Evolutionary conservation across 1,284 basidiomycete genomes (phyloP).

Genomic region (Rhizopogon hawkerae): DNA sequence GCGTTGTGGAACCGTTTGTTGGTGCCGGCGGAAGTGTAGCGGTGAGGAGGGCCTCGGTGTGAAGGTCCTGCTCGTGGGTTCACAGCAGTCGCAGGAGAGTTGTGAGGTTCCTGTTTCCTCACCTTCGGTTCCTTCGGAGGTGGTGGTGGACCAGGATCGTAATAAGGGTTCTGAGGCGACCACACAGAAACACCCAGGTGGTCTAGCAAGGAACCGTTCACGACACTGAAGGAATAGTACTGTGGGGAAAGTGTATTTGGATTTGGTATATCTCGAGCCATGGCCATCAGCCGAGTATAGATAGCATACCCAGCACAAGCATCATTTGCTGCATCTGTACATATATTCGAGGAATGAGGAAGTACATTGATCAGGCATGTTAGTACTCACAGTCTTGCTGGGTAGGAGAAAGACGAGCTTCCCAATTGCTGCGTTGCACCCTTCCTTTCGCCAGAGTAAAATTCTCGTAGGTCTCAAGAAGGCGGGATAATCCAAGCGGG

Average conservation of each 20-base stretch:
- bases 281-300: constrained; percentile 35
- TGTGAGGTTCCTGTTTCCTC: background rate
- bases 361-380: constrained; percentile 9
- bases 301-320: constrained; percentile 50
- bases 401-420: constrained; percentile 31
- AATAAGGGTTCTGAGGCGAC: constrained; percentile 51
- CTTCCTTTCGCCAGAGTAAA: constrained; percentile 47
- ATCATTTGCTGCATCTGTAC: constrained; percentile 64
- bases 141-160: constrained; percentile 61
- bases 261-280: constrained; percentile 31
- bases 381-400: constrained; percentile 48
- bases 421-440: constrained; percentile 62
- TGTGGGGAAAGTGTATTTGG: constrained; percentile 29
- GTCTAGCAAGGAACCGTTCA: constrained; percentile 38
- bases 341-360: background rate
- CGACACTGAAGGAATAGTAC: constrained; percentile 51
- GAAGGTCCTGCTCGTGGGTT: background rate
- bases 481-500: constrained; percentile 51
- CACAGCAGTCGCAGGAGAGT: background rate
- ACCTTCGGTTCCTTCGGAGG: constrained; percentile 30
- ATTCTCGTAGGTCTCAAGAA: constrained; percentile 51
- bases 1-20: background rate
- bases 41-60: background rate
- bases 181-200: constrained; percentile 32
- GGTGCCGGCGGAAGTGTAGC: background rate